phyloP scores from a whole-genome alignment of 306 rosid genomes.

The Sesbania bispinosa region DNA sequence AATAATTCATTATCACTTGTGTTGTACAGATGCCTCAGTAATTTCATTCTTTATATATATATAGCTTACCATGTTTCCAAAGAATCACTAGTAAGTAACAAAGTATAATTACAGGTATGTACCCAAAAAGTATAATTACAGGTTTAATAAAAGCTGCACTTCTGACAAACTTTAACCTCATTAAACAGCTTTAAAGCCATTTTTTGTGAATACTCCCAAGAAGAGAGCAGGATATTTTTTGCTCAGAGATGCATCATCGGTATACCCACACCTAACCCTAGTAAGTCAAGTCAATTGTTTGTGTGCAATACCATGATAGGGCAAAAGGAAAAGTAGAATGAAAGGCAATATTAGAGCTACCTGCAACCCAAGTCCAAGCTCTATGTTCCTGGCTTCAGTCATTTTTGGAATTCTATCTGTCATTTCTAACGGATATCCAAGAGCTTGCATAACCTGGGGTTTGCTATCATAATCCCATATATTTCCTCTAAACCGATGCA shows the following conservation, averaged over 20 bases:
- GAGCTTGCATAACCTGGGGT: conserved; percentile 60
- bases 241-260: neutral
- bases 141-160: neutral
- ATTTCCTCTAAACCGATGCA: conserved; percentile 92
- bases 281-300: neutral
- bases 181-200: neutral
- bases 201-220: neutral
- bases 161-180: neutral
- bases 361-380: conserved; percentile 94
- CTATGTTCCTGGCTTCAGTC: conserved; percentile 70
- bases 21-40: neutral
- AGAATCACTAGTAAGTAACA: neutral
- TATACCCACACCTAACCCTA: neutral
- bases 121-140: too few species aligned
- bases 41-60: neutral
- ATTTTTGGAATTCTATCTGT: conserved; percentile 64
- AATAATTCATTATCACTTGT: conserved; percentile 7
- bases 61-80: neutral
- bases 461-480: conserved; percentile 84
- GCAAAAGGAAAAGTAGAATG: conserved; percentile 8
- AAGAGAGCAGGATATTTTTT: neutral
- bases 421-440: conserved; percentile 68
- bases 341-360: conserved; percentile 33
- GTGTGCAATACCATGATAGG: neutral
- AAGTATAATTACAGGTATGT: too few species aligned